A percentile compares a stretch with the other conserved stretches of the same genome.
These are phyloP conservation scores for Fomitopsis serialis DNA, from an alignment of 768 basidiomycete species.

Conservation along the genomic window DNA sequence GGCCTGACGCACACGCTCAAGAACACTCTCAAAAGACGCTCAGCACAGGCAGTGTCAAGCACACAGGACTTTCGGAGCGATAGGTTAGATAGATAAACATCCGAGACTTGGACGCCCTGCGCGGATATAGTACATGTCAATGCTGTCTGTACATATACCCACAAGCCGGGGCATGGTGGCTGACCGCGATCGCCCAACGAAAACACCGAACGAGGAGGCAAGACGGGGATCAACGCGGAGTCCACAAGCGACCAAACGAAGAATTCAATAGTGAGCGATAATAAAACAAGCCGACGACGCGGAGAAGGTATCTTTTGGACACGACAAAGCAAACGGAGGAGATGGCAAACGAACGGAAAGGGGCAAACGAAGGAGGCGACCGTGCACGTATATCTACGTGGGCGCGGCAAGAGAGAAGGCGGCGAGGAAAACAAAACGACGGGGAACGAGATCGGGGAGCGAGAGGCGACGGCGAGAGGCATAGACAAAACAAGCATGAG, in stretches of 20 bases:
- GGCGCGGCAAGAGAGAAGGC: too few relatives aligned
- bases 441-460: not conserved
- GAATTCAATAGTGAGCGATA: not conserved
- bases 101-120: conserved; percentile 11
- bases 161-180: conserved; percentile 5
- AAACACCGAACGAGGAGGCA: not conserved
- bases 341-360: not conserved
- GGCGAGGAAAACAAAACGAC: not conserved
- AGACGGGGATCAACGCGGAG: not conserved
- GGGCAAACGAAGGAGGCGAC: not conserved
- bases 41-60: not conserved
- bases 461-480: conserved; percentile 2
- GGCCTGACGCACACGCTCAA: too few relatives aligned
- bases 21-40: too few relatives aligned
- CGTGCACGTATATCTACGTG: not conserved
- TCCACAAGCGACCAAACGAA: too few relatives aligned
- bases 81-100: conserved; percentile 9
- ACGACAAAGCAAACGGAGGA: not conserved
- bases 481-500: conserved; percentile 10
- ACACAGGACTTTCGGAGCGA: not conserved
- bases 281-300: conserved; percentile 2
- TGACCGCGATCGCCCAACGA: conserved; percentile 6
- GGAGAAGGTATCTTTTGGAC: not conserved
- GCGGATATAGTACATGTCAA: conserved; percentile 12
- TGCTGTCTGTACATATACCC: conserved; percentile 14